These are phyloP conservation scores for Haplographium delicatum DNA, from an alignment of 495 filamentous ascomycete genomes.

Conservation along the genomic window DNA sequence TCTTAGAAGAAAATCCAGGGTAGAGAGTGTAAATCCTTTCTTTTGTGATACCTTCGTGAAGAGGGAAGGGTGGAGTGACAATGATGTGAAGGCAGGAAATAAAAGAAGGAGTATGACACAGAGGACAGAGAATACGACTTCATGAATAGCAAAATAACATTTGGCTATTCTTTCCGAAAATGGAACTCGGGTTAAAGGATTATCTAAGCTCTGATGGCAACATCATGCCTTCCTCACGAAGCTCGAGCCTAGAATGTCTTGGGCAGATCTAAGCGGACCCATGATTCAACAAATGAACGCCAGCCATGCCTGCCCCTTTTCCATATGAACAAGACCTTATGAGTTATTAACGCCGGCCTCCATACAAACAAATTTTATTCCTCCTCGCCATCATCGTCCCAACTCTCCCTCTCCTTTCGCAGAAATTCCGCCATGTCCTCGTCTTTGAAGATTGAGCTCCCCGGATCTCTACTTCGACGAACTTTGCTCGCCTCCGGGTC, in stretches of 20 bases:
- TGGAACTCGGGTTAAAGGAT: neutral
- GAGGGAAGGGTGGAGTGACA: too few species aligned
- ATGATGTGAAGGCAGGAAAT: too few species aligned
- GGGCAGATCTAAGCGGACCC: neutral
- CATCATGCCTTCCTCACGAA: neutral
- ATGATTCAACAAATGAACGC: neutral
- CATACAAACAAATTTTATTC: too few species aligned
- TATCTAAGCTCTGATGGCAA: neutral
- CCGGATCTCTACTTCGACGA: conserved; percentile 32
- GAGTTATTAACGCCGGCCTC: too few species aligned
- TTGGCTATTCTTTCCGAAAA: too few species aligned
- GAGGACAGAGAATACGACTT: too few species aligned
- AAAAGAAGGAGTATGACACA: too few species aligned
- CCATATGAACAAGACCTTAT: neutral
- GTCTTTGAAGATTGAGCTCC: conserved; percentile 57
- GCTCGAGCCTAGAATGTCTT: neutral
- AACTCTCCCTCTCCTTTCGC: conserved; percentile 66
- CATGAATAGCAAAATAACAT: too few species aligned
- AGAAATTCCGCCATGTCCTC: conserved; percentile 47
- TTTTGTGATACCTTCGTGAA: too few species aligned
- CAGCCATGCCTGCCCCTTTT: neutral
- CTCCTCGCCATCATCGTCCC: conserved; percentile 68
- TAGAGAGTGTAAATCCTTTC: too few species aligned
- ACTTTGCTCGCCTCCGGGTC: conserved; percentile 54
- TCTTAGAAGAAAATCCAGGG: too few species aligned